Evolutionary conservation across 306 rosid species (phyloP), one percentile per base, ranked within the genome.

Genomic region (Mimosa bimucronata): DNA sequence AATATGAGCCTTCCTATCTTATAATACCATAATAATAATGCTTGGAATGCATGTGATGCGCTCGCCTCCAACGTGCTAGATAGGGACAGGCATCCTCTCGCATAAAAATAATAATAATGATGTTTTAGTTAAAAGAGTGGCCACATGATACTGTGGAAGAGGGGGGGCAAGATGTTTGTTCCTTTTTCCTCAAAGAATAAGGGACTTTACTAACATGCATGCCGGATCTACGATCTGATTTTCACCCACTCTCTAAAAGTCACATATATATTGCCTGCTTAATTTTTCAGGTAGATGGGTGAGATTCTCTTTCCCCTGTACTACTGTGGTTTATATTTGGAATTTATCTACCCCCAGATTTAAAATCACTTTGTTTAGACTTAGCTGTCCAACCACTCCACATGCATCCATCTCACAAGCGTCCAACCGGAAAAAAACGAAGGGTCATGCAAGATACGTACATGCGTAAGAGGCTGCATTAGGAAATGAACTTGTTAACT

Each of bases 201-300:
- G 83, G 45, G 77, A 60, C 88, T 83, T 85, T 86, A 83, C 79
- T 66, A 83, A 88, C 86, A 79, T 82, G 92, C 86, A 82, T 82
- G 93, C 91, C 78, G 87, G 86, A 92, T 88, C 92, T 84, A 86
- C 85, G 82, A 86, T 88, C 85, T 79, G 65, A 68, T 75, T 75
- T 75, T 66, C 83, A 73, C 68, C 78, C 78, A 71, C 77, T 75
- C 77, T 78, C 72, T 21, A 73, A 78, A 50, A 76, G 55, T 13
- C 74, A 60, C 31, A 65, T 74, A 66, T 15, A 42, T 7, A 48
- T 53, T 14, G 38, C 21, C 8, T 21, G 41, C 57, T 40, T 38
- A 78, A 48, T 29, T 80, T 37, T 85, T 68, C 61, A 48, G 46
- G 60, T 66, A 58, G 72, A 76, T 60, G 7, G 42, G 48, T 38